phyloP scores from a whole-genome alignment of 345 rosid genomes.

The Boechera retrofracta region DNA sequence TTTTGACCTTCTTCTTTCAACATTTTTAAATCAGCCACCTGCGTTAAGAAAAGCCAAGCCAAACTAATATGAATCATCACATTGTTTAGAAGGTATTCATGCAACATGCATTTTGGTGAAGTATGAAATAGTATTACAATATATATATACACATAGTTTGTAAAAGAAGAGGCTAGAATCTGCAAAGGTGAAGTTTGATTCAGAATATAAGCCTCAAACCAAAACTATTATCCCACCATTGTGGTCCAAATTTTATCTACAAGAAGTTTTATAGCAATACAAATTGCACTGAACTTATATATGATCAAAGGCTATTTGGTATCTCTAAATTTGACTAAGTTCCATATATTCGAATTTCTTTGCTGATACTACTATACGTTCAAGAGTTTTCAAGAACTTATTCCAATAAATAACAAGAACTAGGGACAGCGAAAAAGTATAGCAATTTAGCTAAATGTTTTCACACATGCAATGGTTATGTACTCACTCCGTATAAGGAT shows the following conservation, averaged over 20 bases:
- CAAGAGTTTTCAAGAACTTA: neutral
- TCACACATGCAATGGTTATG: neutral
- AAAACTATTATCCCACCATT: neutral
- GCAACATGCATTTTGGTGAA: neutral
- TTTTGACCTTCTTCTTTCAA: conserved; percentile 85
- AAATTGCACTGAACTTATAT: neutral
- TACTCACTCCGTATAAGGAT: conserved; percentile 87
- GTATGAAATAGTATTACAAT: neutral
- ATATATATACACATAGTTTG: neutral
- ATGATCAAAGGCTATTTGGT: conserved; percentile 1
- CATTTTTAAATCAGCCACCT: conserved; percentile 86
- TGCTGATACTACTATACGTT: neutral
- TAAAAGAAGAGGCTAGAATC: neutral
- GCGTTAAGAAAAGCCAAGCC: conserved; percentile 34
- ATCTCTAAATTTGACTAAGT: neutral
- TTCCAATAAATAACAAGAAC: neutral
- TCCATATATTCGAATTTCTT: neutral
- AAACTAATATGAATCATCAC: neutral
- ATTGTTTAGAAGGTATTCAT: conserved; percentile 10
- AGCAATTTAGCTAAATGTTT: neutral
- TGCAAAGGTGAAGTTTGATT: neutral
- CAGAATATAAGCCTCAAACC: conserved; percentile 9
- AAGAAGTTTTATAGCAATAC: neutral
- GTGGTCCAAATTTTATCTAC: neutral
- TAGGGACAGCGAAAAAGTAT: neutral